A percentile compares a stretch with the other conserved stretches of the same genome.
Evolutionary conservation across 208 protist genomes (phyloP).

Genomic region (Porcisia hertigi): DNA sequence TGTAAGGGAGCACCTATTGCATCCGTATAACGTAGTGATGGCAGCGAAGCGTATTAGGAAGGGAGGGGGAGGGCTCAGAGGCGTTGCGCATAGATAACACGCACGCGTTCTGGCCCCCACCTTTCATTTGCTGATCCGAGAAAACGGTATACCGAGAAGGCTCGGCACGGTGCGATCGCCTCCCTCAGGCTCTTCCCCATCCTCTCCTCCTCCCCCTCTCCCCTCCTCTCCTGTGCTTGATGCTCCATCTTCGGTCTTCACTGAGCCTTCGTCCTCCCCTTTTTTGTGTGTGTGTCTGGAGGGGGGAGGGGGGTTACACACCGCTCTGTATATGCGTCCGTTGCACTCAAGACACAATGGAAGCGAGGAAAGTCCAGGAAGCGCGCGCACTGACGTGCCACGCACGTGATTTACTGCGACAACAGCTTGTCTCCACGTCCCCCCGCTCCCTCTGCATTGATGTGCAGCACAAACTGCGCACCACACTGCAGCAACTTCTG

Average conservation of each 20-base stretch:
- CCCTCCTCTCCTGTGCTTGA: slow-evolving; percentile 3
- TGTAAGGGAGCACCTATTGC: background rate
- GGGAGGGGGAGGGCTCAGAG: too few species aligned
- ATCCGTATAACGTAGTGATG: too few species aligned
- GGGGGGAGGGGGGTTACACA: too few species aligned
- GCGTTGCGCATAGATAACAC: too few species aligned
- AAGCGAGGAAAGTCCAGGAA: slow-evolving; percentile 33
- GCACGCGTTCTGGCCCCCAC: background rate
- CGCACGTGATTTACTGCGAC: slow-evolving; percentile 20
- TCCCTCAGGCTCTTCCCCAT: background rate
- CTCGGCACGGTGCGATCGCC: background rate
- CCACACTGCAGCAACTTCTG: slow-evolving; percentile 25
- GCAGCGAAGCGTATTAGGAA: too few species aligned
- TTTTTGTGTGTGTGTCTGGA: background rate
- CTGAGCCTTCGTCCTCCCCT: background rate
- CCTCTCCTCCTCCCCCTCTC: background rate
- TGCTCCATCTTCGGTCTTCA: background rate
- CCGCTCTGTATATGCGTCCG: background rate
- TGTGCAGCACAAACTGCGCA: slow-evolving; percentile 12
- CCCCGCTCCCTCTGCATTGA: slow-evolving; percentile 3
- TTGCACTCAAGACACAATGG: slow-evolving; percentile 11
- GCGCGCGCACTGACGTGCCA: slow-evolving; percentile 18
- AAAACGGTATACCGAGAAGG: background rate
- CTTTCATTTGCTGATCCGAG: background rate
- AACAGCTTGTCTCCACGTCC: slow-evolving; percentile 8